Base-by-base conservation (phyloP, 2,329 filamentous ascomycete genomes). In the Trichoderma aggressivum region DNA sequence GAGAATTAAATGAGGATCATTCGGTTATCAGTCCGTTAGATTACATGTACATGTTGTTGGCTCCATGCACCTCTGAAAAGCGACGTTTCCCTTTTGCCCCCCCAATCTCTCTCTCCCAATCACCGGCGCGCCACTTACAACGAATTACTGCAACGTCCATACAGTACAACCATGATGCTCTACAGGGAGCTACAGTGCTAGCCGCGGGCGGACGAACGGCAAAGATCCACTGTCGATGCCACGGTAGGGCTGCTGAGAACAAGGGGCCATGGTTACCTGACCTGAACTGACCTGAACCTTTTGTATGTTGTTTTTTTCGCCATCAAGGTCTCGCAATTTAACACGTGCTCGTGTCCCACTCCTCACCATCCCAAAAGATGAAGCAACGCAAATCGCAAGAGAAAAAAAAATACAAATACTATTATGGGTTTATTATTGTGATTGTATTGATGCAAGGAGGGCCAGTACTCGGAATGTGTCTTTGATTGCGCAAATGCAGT, bases 171-270 rank as follows among this genome's bases (percentile, higher is more conserved):
- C 64, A 56, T 34, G 12, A 39, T 14, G 26, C 26, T 28, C 36
- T 43, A n/a, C 39, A 47, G 8, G 39, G 39, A 30, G 26, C 53
- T 56, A 11, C 53, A 56, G 39, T 10, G 24, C 34, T 65, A 59
- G 47, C 61, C 39, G 59, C 59, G 58, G 36, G 30, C 61, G 69
- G 61, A 65, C 39, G 36, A 61, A 24, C 69, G 69, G 69, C 69
- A 47, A 21, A 30, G 43, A 55, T 62, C 58, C 67, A 62, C 67
- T 12, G 50, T 18, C 34, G 34, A 39, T 36, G 39, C 18, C 36
- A 39, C 62, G 36, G 56, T 36, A 60, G 39, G 55, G 65, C 65
- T 60, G 65, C 36, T 53, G 36, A 50, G 16, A 39, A 18, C 16
- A 60, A 61, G 39, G 24, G 16, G 39, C 26, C 34, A 21, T 47